A percentile compares a stretch with the other conserved stretches of the same genome.
Conservation (phyloP, 331 rosid genomes). For the Quercus tomentella region DNA sequence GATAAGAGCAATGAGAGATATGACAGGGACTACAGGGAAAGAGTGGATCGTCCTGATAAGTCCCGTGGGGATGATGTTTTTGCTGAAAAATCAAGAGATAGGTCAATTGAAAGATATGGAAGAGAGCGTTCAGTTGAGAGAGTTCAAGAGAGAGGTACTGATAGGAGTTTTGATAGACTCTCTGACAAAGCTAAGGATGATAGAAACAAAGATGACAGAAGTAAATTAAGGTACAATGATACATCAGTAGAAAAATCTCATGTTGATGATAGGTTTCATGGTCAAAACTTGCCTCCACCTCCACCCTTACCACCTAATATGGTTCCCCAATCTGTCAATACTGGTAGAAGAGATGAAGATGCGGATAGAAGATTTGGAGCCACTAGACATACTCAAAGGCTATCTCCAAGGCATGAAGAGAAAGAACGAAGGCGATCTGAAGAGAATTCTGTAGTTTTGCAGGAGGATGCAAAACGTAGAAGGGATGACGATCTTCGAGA, state of each 20-base stretch:
- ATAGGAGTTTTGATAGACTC: conserved; percentile 68
- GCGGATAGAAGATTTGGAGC: conserved; percentile 85
- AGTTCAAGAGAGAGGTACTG: conserved; percentile 70
- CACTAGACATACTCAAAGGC: conserved; percentile 81
- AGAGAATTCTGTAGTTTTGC: conserved; percentile 65
- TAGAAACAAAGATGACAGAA: conserved; percentile 72
- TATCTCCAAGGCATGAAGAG: conserved; percentile 98
- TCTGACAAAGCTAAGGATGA: conserved; percentile 86
- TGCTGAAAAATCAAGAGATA: conserved; percentile 73
- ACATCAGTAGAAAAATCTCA: conserved; percentile 66
- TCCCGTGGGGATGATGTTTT: conserved; percentile 76
- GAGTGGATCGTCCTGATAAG: conserved; percentile 80
- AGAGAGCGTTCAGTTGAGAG: conserved; percentile 88
- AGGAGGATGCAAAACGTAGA: conserved; percentile 87
- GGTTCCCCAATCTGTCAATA: conserved; percentile 86
- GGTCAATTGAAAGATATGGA: conserved; percentile 88
- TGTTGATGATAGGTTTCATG: conserved; percentile 81
- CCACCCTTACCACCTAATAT: conserved; percentile 95
- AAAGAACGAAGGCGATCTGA: conserved; percentile 92
- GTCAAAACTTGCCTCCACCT: conserved; percentile 96
- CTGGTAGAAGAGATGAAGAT: conserved; percentile 95
- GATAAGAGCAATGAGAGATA: conserved; percentile 84
- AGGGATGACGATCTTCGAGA: conserved; percentile 97
- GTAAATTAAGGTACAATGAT: conserved; percentile 74
- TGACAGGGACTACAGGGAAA: conserved; percentile 85